Evolutionary conservation across 2,329 filamentous ascomycete genomes (phyloP), one percentile per base, ranked within the genome.

Genomic region (Colletotrichum tropicale): DNA sequence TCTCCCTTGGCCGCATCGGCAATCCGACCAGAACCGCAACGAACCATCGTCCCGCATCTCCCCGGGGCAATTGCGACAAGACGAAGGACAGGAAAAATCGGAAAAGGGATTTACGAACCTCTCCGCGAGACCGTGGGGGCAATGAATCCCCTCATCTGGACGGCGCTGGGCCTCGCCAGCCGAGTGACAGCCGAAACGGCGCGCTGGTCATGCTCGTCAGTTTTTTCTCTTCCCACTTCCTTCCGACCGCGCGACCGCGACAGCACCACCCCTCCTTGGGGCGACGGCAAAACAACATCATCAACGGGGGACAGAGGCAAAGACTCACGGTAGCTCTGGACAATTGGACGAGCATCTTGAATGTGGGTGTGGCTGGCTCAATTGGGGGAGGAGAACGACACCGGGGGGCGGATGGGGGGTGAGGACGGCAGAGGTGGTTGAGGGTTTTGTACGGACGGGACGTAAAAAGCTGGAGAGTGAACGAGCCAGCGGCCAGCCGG

Each of bases 71-170:
- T 36, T 56, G 34, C 26, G n/a, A 28, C 60, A 28, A 58, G 55
- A 32, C 30, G 16, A 34, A 38, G 30, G 24, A 60, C n/a, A 28
- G 48, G 30, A 26, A 56, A 38, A 67, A 58, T 56, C 26, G 58
- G 65, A 66, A 74, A 73, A 70, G 26, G 67, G 60, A 69, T 69
- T 71, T 66, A 86, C 91, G 85, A 89, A 92, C 91, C 90, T 89
- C 90, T 88, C 84, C 91, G 88, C 78, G 90, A 90, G 80, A 91
- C 87, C 69, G 91, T 92, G 77, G 91, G 90, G 81, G 88, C 89
- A 81, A 92, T 90, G 84, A 92, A 92, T 82, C 86, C 86, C 83
- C 91, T 88, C 82, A 86, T 84, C 83, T 89, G 88, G 83, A 86
- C 84, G 80, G 87, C 81, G 80, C 85, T 86, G 70, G 73, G 67